Evolutionary conservation across 2,329 filamentous ascomycete genomes (phyloP).

Genomic region (Hypomyces rosellus): DNA sequence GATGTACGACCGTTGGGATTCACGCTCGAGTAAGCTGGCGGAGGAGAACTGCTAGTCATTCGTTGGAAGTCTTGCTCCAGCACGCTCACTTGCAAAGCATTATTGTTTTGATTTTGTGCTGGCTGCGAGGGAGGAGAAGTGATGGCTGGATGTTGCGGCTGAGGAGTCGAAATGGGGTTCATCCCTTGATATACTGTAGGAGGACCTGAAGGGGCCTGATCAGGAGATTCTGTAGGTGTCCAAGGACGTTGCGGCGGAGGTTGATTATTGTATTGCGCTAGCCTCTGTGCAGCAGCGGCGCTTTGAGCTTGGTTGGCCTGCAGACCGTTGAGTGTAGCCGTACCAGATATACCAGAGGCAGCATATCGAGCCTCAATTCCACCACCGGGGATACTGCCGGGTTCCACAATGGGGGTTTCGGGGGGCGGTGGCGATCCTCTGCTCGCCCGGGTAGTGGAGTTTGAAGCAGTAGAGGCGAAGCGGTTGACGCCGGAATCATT

Average conservation of each 20-base stretch:
- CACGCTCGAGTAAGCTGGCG: slow-evolving; percentile 90
- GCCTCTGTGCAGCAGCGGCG: slow-evolving; percentile 72
- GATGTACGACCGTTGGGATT: slow-evolving; percentile 44
- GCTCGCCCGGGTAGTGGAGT: slow-evolving; percentile 84
- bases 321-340: slow-evolving; percentile 72
- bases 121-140: slow-evolving; percentile 37
- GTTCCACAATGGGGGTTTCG: slow-evolving; percentile 78
- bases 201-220: slow-evolving; percentile 79
- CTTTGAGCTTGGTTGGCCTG: slow-evolving; percentile 57
- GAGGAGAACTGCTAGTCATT: slow-evolving; percentile 75
- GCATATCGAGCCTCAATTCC: slow-evolving; percentile 90
- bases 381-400: slow-evolving; percentile 62
- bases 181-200: slow-evolving; percentile 88
- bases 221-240: slow-evolving; percentile 90
- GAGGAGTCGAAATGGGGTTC: slow-evolving; percentile 57
- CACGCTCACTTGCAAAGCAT: slow-evolving; percentile 56
- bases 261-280: slow-evolving; percentile 64
- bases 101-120: slow-evolving; percentile 24
- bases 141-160: slow-evolving; percentile 34
- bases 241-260: slow-evolving; percentile 58
- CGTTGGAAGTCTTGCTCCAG: slow-evolving; percentile 81
- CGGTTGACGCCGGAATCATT: slow-evolving; percentile 50
- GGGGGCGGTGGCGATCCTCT: slow-evolving; percentile 91
- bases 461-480: slow-evolving; percentile 79
- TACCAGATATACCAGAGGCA: slow-evolving; percentile 81